Evolutionary conservation across 1,139 yeast species (phyloP).

Genomic region (Saccharomyces hybrid): DNA sequence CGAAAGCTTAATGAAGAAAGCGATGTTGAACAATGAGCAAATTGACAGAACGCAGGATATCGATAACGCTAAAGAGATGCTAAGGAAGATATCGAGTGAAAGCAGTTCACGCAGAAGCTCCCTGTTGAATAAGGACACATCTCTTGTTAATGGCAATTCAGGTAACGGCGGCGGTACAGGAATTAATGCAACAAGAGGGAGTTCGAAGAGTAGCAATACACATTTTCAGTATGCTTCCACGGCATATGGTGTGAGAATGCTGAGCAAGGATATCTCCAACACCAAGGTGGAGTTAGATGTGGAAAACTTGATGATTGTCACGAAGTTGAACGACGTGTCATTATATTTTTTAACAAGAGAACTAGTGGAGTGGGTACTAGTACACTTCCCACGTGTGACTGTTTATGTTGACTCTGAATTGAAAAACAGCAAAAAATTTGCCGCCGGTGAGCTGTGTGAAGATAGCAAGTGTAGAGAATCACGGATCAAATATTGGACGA

Average conservation of each 20-base stretch:
- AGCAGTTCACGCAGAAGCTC: constrained; percentile 2
- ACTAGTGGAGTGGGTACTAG: constrained; percentile 66
- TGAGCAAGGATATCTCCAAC: constrained; percentile 68
- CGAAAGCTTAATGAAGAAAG: background rate
- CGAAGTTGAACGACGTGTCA: constrained; percentile 78
- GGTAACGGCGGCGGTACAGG: background rate
- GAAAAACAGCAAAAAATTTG: constrained; percentile 54
- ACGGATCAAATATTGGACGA: constrained; percentile 61
- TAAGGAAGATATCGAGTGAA: constrained; percentile 6
- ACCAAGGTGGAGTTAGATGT: constrained; percentile 70
- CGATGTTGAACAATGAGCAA: background rate
- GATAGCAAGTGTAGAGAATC: constrained; percentile 27
- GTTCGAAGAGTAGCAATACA: constrained; percentile 34
- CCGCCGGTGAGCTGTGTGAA: constrained; percentile 36
- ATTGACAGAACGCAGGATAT: constrained; percentile 2
- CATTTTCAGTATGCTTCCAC: constrained; percentile 76
- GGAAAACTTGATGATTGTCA: constrained; percentile 66
- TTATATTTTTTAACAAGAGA: constrained; percentile 68
- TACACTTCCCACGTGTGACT: constrained; percentile 40
- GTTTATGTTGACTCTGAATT: constrained; percentile 69
- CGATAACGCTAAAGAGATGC: constrained; percentile 7
- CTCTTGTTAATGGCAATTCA: background rate
- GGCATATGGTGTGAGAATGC: constrained; percentile 76
- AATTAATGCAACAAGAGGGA: background rate
- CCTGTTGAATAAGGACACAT: background rate